These are phyloP conservation scores for Castanospermum australe DNA, from an alignment of 306 rosid species.

Conservation along the genomic window DNA sequence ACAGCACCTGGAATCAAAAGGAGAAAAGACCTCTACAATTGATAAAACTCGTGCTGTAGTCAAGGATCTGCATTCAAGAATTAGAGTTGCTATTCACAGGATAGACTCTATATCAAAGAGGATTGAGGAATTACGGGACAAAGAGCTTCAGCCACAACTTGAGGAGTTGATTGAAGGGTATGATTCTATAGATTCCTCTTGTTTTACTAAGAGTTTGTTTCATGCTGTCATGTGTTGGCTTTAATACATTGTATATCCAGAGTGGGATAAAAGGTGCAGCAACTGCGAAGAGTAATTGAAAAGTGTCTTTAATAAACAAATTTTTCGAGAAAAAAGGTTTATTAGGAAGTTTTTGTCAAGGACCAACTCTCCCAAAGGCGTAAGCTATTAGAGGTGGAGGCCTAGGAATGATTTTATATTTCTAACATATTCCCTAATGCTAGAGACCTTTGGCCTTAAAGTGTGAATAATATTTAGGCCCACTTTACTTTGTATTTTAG, in stretches of 20 bases:
- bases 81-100: constrained; percentile 78
- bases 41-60: constrained; percentile 82
- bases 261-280: neutral
- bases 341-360: neutral
- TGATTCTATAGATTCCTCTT: constrained; percentile 28
- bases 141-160: constrained; percentile 94
- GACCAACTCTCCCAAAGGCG: no score
- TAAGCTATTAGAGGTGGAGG: no score
- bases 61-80: constrained; percentile 94
- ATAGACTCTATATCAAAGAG: constrained; percentile 90
- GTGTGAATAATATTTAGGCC: no score
- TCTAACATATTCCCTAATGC: no score
- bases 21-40: constrained; percentile 45
- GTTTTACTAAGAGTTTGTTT: neutral
- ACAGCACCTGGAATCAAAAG: constrained; percentile 72
- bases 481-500: no score
- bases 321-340: neutral
- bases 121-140: constrained; percentile 87
- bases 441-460: no score
- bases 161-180: constrained; percentile 93
- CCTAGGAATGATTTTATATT: no score
- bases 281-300: neutral
- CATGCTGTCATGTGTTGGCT: neutral
- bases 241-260: neutral
- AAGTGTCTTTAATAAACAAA: neutral